Evolutionary conservation across 1,139 yeast species (phyloP), one percentile per base, ranked within the genome.

Genomic region (Pichia sp.): DNA sequence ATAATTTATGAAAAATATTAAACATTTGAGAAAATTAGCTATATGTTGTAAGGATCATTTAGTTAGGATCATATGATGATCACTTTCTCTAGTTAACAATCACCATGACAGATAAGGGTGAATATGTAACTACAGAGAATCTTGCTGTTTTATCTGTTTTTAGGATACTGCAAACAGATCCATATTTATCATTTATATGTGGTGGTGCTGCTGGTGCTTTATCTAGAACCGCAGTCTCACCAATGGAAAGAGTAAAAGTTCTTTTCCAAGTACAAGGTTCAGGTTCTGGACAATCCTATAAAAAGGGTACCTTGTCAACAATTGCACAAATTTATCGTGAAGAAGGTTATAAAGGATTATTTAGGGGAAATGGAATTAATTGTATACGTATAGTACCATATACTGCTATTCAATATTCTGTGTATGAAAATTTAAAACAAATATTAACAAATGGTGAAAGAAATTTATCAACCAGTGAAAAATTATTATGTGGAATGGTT

Each of bases 231-330:
- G 90, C 85, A 1, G 97, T 90, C 6, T 86, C 96, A 4, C 98
- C 98, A 1, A 81, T 92, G 66, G 98, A 92, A 65, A 73, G 98
- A 56, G 95, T 95, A 59, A 92, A 92, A 67, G 94, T 92, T 55
- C 67, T 92, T 40, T 78, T 89, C 57, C 98, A 92, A 66, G 79
- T 92, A 39, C 97, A 92, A 66, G 90, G 90, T 2, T 4, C 42
- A 1, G 47, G 51, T 10, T 34, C 57, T 3, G 53, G 56, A 1
- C 37, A 50, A 6, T 51, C 64, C 4, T 82, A 86, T 48, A 83
- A 85, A 57, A 71, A 72, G 35, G 96, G 97, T 2, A 81, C 90
- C 63, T 72, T 83, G 54, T 75, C 83, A 7, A 88, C 97, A 0
- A 79, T 92, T 6, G 64, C 69, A 53, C 82, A 83, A 58, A 86